Base-by-base conservation (phyloP, 1,284 basidiomycete species). In the Paramarasmius palmivorus region DNA sequence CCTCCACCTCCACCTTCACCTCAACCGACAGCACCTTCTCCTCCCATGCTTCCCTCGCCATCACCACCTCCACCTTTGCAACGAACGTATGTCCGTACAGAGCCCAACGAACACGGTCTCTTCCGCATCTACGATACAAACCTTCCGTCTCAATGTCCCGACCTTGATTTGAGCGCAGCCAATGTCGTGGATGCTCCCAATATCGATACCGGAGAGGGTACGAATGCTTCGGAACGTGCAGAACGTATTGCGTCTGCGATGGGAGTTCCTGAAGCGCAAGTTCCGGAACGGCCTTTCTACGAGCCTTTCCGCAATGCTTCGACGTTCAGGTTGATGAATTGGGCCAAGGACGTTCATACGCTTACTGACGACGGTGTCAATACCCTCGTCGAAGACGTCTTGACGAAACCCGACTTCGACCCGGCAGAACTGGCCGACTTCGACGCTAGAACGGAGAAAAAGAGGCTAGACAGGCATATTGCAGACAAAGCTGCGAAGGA, bases 341-440 rank as follows among this genome's bases (percentile, higher is more conserved):
- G 40, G 40, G 15, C 10, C 4, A 14, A 32, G 12, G 26, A 19
- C 5, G 34, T n/a, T 14, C 35, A 34, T 19, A 20, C 29, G 4
- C 17, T 52, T 3, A 44, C 19, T 12, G 41, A 23, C 6, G 29
- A n/a, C n/a, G n/a, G n/a, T n/a, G n/a, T n/a, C n/a, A n/a, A n/a
- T n/a, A n/a, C n/a, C n/a, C n/a, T n/a, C 23, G 41, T 45, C 17
- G 8, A 38, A 14, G 29, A 45, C n/a, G 40, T 45, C 36, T 15
- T 52, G n/a, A 19, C 9, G 3, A n/a, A 52, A 19, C 48, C 48
- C 9, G n/a, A 35, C 15, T 52, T 52, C 32, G 22, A 52, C 7
- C 29, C 20, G 12, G 5, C 9, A 20, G 22, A 52, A 8, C 17
- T 52, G 22, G n/a, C n/a, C 7, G 17, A 39, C 29, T 52, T 52